Evolutionary conservation across 83 land plant species (phyloP), one percentile per base, ranked within the genome.

Genomic region (Diphasiastrum complanatum): DNA sequence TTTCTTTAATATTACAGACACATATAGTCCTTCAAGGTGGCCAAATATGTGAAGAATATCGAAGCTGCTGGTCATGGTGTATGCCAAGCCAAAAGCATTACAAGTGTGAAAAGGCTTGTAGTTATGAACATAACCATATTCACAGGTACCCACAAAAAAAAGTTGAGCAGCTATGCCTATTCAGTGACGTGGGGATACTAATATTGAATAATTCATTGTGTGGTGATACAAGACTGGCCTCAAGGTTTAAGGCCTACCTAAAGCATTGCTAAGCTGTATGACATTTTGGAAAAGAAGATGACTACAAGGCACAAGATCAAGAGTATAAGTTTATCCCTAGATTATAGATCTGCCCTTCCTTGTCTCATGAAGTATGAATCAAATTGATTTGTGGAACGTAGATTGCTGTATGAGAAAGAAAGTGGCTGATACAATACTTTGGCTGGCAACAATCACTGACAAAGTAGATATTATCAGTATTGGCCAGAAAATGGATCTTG

Each of bases 371-470:
- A 16, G 90, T 85, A 68, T 85, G 85, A 1, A 85, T 65, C 34
- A 85, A 74, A 45, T 79, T 85, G n/a, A 85, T 80, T 32, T 81
- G 78, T 25, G 88, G 88, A 47, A 84, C 78, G 46, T 66, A 16
- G 81, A 74, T 38, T 85, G 90, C 70, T 79, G 82, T 23, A 82
- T 72, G 1, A 82, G 66, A 20, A 81, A 82, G 56, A 82, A 85
- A 46, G 77, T 82, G 36, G 85, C 85, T 24, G 86, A 71, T 33
- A 85, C 82, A 33, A 85, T 52, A 1, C 81, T 78, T 52, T 85
- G 90, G 58, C 86, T 84, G 32, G 86, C 91, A 63, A 85, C 86
- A 52, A 80, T 78, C 29, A 86, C 79, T 19, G 91, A 83, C 51
- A 70, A 55, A 41, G 86, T 82, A 16, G 91, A 63, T 24, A 85